Conservation (phyloP, 352 stramenopile genomes). For the Phytophthora aleatoria region DNA sequence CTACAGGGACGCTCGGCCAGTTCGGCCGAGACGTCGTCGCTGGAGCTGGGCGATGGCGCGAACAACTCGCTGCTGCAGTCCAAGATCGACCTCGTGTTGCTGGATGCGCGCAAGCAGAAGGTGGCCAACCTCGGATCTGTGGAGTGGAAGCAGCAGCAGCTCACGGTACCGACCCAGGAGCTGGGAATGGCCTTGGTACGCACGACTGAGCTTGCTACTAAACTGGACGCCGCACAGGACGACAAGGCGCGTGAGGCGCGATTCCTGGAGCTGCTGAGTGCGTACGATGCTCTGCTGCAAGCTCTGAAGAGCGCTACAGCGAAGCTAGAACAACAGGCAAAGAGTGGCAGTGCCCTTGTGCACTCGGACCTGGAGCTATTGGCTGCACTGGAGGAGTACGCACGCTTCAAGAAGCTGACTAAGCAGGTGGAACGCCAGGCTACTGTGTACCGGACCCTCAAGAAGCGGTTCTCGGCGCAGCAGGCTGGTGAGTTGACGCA, state of each 20-base stretch:
- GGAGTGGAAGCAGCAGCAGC: conserved; percentile 80
- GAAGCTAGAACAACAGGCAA: conserved; percentile 78
- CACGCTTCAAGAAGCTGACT: conserved; percentile 72
- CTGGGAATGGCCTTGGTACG: conserved; percentile 70
- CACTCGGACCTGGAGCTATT: conserved; percentile 76
- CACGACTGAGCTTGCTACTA: conserved; percentile 70
- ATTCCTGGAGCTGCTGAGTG: conserved; percentile 74
- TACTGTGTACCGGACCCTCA: conserved; percentile 71
- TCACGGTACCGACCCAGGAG: conserved; percentile 75
- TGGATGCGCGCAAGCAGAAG: conserved; percentile 87
- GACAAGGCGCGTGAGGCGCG: conserved; percentile 77
- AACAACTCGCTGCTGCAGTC: conserved; percentile 80
- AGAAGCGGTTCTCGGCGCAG: conserved; percentile 44
- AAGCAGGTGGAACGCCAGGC: conserved; percentile 76
- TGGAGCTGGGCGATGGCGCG: conserved; percentile 71
- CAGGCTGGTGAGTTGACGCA: conserved; percentile 73
- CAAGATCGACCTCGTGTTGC: conserved; percentile 84
- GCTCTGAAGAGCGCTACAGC: conserved; percentile 65
- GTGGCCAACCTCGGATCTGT: conserved; percentile 81
- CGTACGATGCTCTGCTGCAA: conserved; percentile 74
- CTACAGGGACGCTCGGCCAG: conserved; percentile 59
- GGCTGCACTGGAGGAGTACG: conserved; percentile 73
- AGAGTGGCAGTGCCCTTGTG: conserved; percentile 73
- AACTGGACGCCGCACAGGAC: conserved; percentile 53
- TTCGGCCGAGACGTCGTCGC: conserved; percentile 34